A percentile compares a stretch with the other conserved stretches of the same genome.
These are phyloP conservation scores for Saksenaea vasiformis DNA, from an alignment of 371 early-diverging fungal species.

Conservation along the genomic window DNA sequence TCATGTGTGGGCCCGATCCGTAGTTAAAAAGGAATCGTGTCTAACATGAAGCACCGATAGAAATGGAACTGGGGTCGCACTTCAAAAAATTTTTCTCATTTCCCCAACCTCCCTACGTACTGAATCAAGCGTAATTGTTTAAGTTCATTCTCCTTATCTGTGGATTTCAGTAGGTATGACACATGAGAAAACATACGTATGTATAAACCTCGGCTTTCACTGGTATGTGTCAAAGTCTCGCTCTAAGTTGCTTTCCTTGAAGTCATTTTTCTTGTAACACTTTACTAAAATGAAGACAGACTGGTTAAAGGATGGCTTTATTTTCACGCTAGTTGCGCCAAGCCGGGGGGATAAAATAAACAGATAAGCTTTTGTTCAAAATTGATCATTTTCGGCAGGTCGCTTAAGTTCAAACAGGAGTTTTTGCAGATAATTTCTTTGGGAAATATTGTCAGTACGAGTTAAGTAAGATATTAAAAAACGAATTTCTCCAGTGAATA, in stretches of 20 bases:
- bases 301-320: not conserved
- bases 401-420: not conserved
- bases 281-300: not conserved
- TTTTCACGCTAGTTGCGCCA: not conserved
- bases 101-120: too few relatives aligned
- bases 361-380: not conserved
- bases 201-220: too few relatives aligned
- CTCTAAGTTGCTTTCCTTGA: not conserved
- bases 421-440: not conserved
- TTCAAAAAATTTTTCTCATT: too few relatives aligned
- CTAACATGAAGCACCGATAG: not conserved
- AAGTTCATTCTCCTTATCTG: too few relatives aligned
- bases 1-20: slow-evolving; percentile 2
- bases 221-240: too few relatives aligned
- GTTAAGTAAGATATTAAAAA: not conserved
- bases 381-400: not conserved
- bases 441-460: not conserved
- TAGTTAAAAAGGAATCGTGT: not conserved
- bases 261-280: not conserved
- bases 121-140: too few relatives aligned
- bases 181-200: too few relatives aligned
- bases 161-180: too few relatives aligned
- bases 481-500: not conserved
- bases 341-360: not conserved
- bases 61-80: not conserved